Base-by-base conservation (phyloP, 2,329 filamentous ascomycete species). In the Elsinoe australis region DNA sequence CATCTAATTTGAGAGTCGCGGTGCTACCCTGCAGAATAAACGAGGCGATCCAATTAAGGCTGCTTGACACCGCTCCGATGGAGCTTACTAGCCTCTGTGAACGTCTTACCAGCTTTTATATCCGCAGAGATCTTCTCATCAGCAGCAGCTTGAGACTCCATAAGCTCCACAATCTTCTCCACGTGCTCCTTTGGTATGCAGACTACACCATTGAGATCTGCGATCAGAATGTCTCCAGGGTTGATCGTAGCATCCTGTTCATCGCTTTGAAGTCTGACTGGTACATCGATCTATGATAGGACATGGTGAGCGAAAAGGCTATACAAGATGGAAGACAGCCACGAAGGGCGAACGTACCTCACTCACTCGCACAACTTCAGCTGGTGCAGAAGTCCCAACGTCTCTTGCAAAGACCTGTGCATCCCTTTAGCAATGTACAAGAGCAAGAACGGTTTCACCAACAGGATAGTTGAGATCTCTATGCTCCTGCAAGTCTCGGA, bases 401-500 rank as follows among this genome's bases (percentile, higher is more conserved):
- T 61, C 59, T n/a, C 56, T 52, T 8, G 61, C 63, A 32, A 64
- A 59, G 18, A 63, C 54, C 57, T 59, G 21, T 5, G 17, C 22
- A 21, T 12, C 18, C 4, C 3, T 31, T 49, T 47, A 22, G 17
- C 10, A 12, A 21, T 4, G 44, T 4, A 5, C 17, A 17, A 2
- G 7, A 31, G 24, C 6, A 12, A 19, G 18, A 3, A 44, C 8
- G n/a, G 10, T 14, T 33, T 17, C 10, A 51, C 57, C 35, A 49
- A 71, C 70, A 4, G 72, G 71, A 49, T 65, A 75, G 0, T 59
- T 58, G 15, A 75, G 57, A 17, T 67, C 70, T 5, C 73, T 68
- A 56, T 78, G 74, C 60, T 77, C 74, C 52, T 74, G 66, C 19
- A 78, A 58, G 54, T 77, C 74, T 7, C 74, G 67, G 48, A 76